Base-by-base conservation (phyloP, 1,139 yeast genomes). In the Petasospora rhodanensis region DNA sequence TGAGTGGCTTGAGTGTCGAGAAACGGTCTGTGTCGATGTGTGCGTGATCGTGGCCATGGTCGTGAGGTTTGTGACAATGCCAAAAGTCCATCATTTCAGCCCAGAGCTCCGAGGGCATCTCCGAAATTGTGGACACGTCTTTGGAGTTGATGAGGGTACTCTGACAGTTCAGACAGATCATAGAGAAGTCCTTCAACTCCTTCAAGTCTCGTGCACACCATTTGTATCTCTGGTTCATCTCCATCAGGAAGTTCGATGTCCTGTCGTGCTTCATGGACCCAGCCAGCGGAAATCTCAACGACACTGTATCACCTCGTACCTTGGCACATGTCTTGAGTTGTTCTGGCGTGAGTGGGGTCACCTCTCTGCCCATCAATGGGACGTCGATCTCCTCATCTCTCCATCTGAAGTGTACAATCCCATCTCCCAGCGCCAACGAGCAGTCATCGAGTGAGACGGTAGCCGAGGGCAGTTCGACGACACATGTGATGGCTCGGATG, bases 1-100 rank as follows among this genome's bases (percentile, higher is more conserved):
- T 41, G 4, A 55, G 51, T 0, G 93, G 86, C 12, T 54, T 59
- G 34, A 83, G 56, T 2, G 59, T 53, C 40, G 49, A 41, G 45
- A 27, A 52, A 22, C 34, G 39, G 7, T 39, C 43, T 4, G 28
- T 22, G 12, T 12, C 64, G 63, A 24, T 54, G 53, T 46, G 29
- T 59, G 59, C 7, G 38, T 41, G 15, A 14, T 35, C 29, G 21
- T 29, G 22, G 8, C 22, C 31, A 8, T 25, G 23, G n/a, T 42
- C 41, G 22, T 45, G 64, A 0, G 98, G 97, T 53, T 87, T 87
- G 55, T 91, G 97, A 54, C 98, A 91, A 56, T 91, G 97, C 98
- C 98, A 91, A 45, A 82, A 83, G 41, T 91, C 97, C 95, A 91
- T 83, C 72, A 91, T 66, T 54, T 91, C 98, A 10, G 83, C 76